These are phyloP conservation scores for Fusarium sacchari DNA, from an alignment of 2,329 filamentous ascomycete species.

Conservation along the genomic window DNA sequence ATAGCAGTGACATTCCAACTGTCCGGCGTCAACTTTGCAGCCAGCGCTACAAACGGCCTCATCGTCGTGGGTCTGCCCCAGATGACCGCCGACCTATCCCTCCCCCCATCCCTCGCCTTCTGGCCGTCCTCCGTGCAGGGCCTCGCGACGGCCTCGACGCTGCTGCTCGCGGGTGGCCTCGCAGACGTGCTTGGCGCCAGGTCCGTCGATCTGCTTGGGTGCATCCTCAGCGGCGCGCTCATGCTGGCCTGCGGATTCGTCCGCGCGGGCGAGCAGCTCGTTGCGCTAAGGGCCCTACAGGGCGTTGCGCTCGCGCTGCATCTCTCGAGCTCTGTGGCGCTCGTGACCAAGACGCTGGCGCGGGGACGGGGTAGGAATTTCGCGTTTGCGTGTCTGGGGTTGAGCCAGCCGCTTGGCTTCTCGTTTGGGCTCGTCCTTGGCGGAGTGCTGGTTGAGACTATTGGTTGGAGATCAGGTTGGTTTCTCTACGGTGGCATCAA, in stretches of 20 bases:
- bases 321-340: slow-evolving; percentile 49
- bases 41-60: slow-evolving; percentile 43
- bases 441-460: slow-evolving; percentile 57
- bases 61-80: slow-evolving; percentile 53
- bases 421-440: slow-evolving; percentile 61
- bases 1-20: slow-evolving; percentile 37
- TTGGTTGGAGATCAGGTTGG: slow-evolving; percentile 60
- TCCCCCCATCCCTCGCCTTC: slow-evolving; percentile 49
- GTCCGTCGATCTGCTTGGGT: slow-evolving; percentile 48
- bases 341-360: slow-evolving; percentile 47
- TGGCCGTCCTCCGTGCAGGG: slow-evolving; percentile 53
- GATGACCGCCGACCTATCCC: slow-evolving; percentile 51
- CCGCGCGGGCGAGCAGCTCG: slow-evolving; percentile 47
- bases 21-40: slow-evolving; percentile 40
- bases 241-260: slow-evolving; percentile 48
- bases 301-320: slow-evolving; percentile 52
- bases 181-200: slow-evolving; percentile 51
- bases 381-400: slow-evolving; percentile 55
- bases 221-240: slow-evolving; percentile 43
- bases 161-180: slow-evolving; percentile 52
- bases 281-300: slow-evolving; percentile 53
- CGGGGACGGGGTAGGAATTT: slow-evolving; percentile 52
- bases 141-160: slow-evolving; percentile 49
- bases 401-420: slow-evolving; percentile 60
- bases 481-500: slow-evolving; percentile 53